A percentile compares a stretch with the other conserved stretches of the same genome.
phyloP scores from a whole-genome alignment of 1,284 basidiomycete species.

The Wallemia mellicola region DNA sequence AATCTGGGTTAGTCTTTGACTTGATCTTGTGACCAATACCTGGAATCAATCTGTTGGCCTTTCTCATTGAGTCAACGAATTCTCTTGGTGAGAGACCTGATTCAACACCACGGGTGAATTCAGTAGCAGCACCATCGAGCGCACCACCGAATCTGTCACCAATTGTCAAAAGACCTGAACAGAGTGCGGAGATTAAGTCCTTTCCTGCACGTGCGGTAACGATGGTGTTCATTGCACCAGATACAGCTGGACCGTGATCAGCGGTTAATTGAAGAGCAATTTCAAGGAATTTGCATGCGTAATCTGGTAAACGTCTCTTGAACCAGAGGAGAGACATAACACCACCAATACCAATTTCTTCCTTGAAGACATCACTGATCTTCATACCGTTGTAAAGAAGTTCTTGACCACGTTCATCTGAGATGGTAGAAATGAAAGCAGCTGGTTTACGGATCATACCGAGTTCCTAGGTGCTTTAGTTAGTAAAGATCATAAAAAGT shows the following conservation, averaged over 20 bases:
- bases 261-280: conserved; percentile 98
- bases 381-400: conserved; percentile 96
- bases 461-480: conserved; percentile 30
- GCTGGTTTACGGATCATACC: conserved; percentile 96
- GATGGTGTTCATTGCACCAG: conserved; percentile 95
- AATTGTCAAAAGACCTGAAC: conserved; percentile 86
- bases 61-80: conserved; percentile 86
- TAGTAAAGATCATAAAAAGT: neutral
- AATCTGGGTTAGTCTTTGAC: conserved; percentile 86
- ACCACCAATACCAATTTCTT: conserved; percentile 87
- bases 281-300: conserved; percentile 88
- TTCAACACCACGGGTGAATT: conserved; percentile 77
- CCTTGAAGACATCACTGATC: conserved; percentile 95
- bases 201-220: conserved; percentile 96
- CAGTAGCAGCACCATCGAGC: conserved; percentile 83
- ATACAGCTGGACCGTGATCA: conserved; percentile 92
- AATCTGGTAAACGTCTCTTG: conserved; percentile 62
- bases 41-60: conserved; percentile 86
- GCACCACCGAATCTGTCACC: conserved; percentile 97
- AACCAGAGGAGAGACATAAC: conserved; percentile 93
- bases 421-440: conserved; percentile 98
- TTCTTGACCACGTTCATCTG: conserved; percentile 96
- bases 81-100: conserved; percentile 81
- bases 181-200: conserved; percentile 86
- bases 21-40: conserved; percentile 99